A percentile compares a stretch with the other conserved stretches of the same genome.
Conservation (phyloP, 306 rosid genomes). For the Abrus precatorius region DNA sequence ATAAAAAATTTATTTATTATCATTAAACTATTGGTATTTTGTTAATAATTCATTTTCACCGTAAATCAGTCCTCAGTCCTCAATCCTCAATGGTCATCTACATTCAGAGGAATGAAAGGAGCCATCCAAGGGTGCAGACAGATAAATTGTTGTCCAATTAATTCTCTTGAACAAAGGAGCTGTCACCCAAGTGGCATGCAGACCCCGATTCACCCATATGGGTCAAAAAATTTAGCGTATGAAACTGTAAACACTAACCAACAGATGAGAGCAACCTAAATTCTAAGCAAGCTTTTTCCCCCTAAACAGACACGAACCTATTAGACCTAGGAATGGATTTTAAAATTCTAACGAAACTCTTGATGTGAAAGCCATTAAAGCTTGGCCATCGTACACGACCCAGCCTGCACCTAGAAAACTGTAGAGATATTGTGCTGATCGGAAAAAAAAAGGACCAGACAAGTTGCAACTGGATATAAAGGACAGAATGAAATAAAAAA, state of each 20-base stretch:
- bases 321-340: not conserved
- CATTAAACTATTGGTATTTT: not conserved
- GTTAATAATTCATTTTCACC: constrained; percentile 7
- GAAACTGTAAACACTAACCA: not conserved
- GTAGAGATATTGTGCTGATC: no score
- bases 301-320: constrained; percentile 10
- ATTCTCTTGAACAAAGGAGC: not conserved
- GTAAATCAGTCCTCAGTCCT: not conserved
- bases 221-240: not conserved
- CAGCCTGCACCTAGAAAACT: no score
- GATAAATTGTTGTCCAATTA: not conserved
- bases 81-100: constrained; percentile 17
- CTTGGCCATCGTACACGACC: not conserved
- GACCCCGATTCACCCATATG: not conserved
- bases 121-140: not conserved
- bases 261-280: not conserved
- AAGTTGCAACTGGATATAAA: no score
- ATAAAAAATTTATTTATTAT: constrained; percentile 3
- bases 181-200: not conserved
- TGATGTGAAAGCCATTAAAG: not conserved
- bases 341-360: not conserved
- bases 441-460: no score
- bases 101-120: not conserved
- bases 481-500: no score
- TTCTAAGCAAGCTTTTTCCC: not conserved